Base-by-base conservation (phyloP, 2,329 filamentous ascomycete genomes). In the Xylogone sp. region DNA sequence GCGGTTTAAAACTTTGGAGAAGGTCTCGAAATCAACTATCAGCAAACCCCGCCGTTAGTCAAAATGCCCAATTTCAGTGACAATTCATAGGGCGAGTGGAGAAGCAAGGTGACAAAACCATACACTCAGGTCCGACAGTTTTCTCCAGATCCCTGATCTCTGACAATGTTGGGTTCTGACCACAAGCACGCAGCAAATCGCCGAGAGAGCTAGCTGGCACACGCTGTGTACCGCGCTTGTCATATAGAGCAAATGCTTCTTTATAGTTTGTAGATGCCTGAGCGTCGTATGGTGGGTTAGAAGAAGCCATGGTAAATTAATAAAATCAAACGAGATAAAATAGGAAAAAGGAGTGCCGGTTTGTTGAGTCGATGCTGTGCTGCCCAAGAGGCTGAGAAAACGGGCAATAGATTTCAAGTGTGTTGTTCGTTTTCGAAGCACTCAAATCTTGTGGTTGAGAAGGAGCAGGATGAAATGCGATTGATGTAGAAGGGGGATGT, bases 161-260 rank as follows among this genome's bases (percentile, higher is more conserved):
- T 46, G 89, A 79, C 59, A 97, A 79, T 9, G 94, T 99, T 43
- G 94, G 94, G 76, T 99, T 99, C 78, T 99, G 94, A 45, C 94
- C 94, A 70, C 94, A 99, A 50, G 94, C 94, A 69, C 94, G 88
- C 61, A 99, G 84, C 55, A 99, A 82, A 71, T 99, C 94, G 62
- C 94, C 94, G 52, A 99, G 83, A 59, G 86, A 87, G 61, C 93
- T 88, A 70, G 92, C 79, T 42, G 88, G 75, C 62, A 97, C 94
- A 64, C 92, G 92, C 68, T 93, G 92, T 69, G 90, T 96, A 69
- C 94, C 94, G 72, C 94, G 93, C 86, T 97, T 97, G 82, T 99
- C 94, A 80, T 97, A 99, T 71, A 99, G 88, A 66, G 92, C 92
- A 76, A 99, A 99, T 63, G 94, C 94, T 86, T 99, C 94, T 81